Conservation (phyloP, 495 filamentous ascomycete species). For the Penicillium silybi region DNA sequence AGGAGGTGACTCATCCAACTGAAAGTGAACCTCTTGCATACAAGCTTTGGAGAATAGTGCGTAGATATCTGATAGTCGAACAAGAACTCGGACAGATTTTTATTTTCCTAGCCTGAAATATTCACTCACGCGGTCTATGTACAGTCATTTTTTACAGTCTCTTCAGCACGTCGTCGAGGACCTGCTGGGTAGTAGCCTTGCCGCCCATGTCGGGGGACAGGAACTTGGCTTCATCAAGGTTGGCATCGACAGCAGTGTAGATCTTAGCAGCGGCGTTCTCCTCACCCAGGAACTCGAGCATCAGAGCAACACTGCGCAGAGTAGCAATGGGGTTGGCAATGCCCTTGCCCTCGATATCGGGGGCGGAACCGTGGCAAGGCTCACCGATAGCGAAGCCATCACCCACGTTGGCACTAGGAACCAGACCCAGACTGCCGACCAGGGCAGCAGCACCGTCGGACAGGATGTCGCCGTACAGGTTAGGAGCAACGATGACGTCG, state of each 20-base stretch:
- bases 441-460: slow-evolving; percentile 94
- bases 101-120: not conserved
- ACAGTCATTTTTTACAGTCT: slow-evolving; percentile 57
- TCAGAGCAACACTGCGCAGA: slow-evolving; percentile 81
- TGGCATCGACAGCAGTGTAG: slow-evolving; percentile 87
- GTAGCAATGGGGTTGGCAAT: slow-evolving; percentile 98
- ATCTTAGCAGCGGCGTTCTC: slow-evolving; percentile 81
- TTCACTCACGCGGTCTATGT: slow-evolving; percentile 6
- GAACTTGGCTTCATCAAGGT: slow-evolving; percentile 76
- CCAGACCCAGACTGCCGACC: slow-evolving; percentile 88
- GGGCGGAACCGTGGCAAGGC: slow-evolving; percentile 94
- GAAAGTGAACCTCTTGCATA: not conserved
- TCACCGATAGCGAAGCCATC: slow-evolving; percentile 94
- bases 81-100: not conserved
- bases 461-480: slow-evolving; percentile 96
- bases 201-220: slow-evolving; percentile 91
- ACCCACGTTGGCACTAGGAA: slow-evolving; percentile 95
- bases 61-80: not conserved
- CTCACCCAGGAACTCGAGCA: slow-evolving; percentile 93
- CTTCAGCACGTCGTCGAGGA: slow-evolving; percentile 83
- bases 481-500: slow-evolving; percentile 97
- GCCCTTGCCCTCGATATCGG: slow-evolving; percentile 88
- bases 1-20: not conserved
- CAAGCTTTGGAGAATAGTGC: not conserved
- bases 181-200: slow-evolving; percentile 79